phyloP scores from a whole-genome alignment of 2,329 filamentous ascomycete genomes.

The Arthrinium puccinioides region DNA sequence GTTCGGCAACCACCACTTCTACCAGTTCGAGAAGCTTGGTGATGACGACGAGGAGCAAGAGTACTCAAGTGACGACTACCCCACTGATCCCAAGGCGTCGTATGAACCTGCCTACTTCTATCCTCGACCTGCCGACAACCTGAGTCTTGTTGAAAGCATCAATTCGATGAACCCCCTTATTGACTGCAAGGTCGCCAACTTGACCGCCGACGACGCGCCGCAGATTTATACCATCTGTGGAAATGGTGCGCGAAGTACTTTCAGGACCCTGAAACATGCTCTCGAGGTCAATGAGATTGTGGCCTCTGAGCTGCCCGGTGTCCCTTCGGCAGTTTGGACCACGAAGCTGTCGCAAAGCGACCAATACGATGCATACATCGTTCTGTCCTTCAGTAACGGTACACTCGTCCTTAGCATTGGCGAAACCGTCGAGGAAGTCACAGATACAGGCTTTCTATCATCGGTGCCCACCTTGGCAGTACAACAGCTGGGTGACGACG shows the following conservation, averaged over 20 bases:
- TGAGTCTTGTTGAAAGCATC: slow-evolving; percentile 78
- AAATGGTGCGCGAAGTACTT: slow-evolving; percentile 79
- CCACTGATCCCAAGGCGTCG: slow-evolving; percentile 62
- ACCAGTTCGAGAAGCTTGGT: slow-evolving; percentile 94
- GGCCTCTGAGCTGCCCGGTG: slow-evolving; percentile 82
- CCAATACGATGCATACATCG: slow-evolving; percentile 86
- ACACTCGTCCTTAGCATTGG: slow-evolving; percentile 92
- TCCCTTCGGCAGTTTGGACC: slow-evolving; percentile 92
- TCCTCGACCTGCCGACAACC: slow-evolving; percentile 70
- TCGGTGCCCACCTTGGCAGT: slow-evolving; percentile 85
- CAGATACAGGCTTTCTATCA: slow-evolving; percentile 85
- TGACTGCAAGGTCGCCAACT: slow-evolving; percentile 85
- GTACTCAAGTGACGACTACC: slow-evolving; percentile 76
- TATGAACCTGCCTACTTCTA: slow-evolving; percentile 81
- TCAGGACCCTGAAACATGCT: slow-evolving; percentile 87
- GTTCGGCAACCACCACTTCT: slow-evolving; percentile 88
- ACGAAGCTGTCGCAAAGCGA: slow-evolving; percentile 78
- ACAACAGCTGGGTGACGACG: slow-evolving; percentile 89
- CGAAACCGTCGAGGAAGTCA: slow-evolving; percentile 93
- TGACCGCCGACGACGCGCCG: slow-evolving; percentile 86
- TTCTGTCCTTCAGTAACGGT: slow-evolving; percentile 85
- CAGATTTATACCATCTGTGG: slow-evolving; percentile 94
- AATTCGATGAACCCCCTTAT: slow-evolving; percentile 86
- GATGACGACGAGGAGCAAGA: slow-evolving; percentile 89
- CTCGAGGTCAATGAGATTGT: slow-evolving; percentile 91